A percentile compares a stretch with the other conserved stretches of the same genome.
Evolutionary conservation across 805 yeast genomes (phyloP).

Genomic region (Metschnikowia chrysomelidarum): DNA sequence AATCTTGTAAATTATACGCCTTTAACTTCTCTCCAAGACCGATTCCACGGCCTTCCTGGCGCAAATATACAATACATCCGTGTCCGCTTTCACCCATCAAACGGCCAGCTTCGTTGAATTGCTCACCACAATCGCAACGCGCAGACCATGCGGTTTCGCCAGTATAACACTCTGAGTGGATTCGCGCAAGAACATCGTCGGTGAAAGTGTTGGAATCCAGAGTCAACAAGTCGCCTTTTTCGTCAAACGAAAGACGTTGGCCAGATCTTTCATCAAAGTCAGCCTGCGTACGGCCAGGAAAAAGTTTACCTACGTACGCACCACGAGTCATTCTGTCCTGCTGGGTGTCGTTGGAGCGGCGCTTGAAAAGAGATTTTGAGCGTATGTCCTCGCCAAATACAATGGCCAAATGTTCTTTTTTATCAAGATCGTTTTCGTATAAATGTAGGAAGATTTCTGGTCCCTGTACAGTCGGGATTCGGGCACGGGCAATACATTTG

Average conservation of each 20-base stretch:
- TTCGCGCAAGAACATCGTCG: constrained; percentile 65
- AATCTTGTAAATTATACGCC: constrained; percentile 94
- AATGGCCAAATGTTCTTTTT: constrained; percentile 93
- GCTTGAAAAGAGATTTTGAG: constrained; percentile 66
- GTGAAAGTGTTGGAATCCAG: constrained; percentile 25
- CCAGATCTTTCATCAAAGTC: constrained; percentile 48
- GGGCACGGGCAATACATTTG: constrained; percentile 86
- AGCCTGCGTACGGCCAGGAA: constrained; percentile 79
- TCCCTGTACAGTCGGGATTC: constrained; percentile 95
- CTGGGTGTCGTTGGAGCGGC: constrained; percentile 71
- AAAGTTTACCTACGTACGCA: constrained; percentile 86
- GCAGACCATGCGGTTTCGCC: constrained; percentile 99
- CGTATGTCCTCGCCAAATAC: constrained; percentile 93
- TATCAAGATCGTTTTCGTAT: constrained; percentile 80
- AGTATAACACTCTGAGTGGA: constrained; percentile 97
- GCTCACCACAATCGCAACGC: constrained; percentile 99
- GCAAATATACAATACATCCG: constrained; percentile 91
- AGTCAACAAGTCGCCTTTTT: constrained; percentile 28
- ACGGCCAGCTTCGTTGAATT: constrained; percentile 96
- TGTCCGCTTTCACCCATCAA: constrained; percentile 83
- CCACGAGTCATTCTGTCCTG: constrained; percentile 98
- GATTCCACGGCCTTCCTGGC: constrained; percentile 98
- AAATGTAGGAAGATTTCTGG: constrained; percentile 91
- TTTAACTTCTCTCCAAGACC: constrained; percentile 97
- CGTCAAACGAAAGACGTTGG: constrained; percentile 31